phyloP scores from a whole-genome alignment of 2,329 filamentous ascomycete species.

The Botrytis paeoniae region DNA sequence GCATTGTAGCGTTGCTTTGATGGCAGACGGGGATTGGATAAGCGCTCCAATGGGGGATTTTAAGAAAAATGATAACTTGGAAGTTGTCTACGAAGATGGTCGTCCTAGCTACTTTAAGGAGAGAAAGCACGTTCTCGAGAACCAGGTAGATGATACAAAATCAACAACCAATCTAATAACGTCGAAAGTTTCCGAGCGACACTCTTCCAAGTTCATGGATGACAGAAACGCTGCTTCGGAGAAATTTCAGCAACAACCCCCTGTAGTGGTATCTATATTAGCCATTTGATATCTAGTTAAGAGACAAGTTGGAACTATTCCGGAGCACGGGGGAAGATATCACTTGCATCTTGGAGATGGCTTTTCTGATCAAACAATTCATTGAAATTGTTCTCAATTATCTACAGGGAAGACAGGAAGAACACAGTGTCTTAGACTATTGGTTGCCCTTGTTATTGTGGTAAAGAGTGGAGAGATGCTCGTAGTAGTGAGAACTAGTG shows the following conservation, averaged over 20 bases:
- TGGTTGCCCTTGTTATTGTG: neutral
- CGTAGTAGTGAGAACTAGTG: neutral
- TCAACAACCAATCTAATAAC: neutral
- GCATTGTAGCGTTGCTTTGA: neutral
- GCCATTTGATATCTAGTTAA: neutral
- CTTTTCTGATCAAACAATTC: neutral
- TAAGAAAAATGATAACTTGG: neutral
- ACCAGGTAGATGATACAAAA: neutral
- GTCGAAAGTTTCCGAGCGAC: fast-evolving
- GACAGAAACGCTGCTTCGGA: neutral
- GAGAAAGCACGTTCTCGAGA: neutral
- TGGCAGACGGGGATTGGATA: neutral
- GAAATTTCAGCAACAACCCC: neutral
- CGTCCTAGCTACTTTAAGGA: neutral
- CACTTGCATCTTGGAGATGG: fast-evolving
- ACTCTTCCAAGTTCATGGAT: neutral
- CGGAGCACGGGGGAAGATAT: too few relatives aligned
- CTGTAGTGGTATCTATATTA: neutral
- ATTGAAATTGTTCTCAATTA: neutral
- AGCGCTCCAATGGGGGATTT: neutral
- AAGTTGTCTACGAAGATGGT: neutral
- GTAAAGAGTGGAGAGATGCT: neutral
- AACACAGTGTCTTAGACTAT: neutral
- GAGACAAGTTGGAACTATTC: neutral
- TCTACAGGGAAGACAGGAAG: neutral